Base-by-base conservation (phyloP, 306 rosid species). In the Cucumis melo region DNA sequence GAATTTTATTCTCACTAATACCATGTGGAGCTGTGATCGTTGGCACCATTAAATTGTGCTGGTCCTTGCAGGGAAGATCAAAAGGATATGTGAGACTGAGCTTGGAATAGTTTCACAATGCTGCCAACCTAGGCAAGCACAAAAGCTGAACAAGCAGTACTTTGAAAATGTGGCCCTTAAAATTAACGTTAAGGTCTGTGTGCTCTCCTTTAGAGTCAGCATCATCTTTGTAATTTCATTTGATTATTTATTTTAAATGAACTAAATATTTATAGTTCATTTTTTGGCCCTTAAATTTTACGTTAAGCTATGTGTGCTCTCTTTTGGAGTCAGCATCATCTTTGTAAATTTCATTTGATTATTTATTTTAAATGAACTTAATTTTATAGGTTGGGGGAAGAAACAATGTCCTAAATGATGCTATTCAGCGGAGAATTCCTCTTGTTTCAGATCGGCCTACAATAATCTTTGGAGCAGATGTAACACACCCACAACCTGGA, bases 81-180 rank as follows among this genome's bases (percentile, higher is more conserved):
- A 93, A 76, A 87, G 89, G 7, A 59, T 91, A 0, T 93, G 98
- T 56, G 98, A 93, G 83, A 91, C 98, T 0, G 96, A 91, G 23
- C 73, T 91, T 0, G 98, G 97, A 38, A 93, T 93, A 17, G 94
- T 93, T 10, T 79, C 97, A 5, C 98, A 93, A 53, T 93, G 98
- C 77, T 86, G 88, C 77, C 84, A 70, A 3, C 96, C 98, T 0
- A 85, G 1, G 56, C 78, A 83, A 53, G 89, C 82, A 0, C 0
- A 2, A 0, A 86, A 58, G 77, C 21, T 81, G 24, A 75, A 36
- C 3, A 81, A 27, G 44, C 94, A 90, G 24, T 93, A 93, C 60
- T 83, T 93, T 23, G 98, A 93, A 77, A 93, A 93, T 83, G 29
- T 93, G 42, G 9, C 97, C 1, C 87, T 93, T 0, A 93, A 93